Percentiles rank a stretch among this genome's conserved stretches.
Evolutionary conservation across 2,329 filamentous ascomycete species (phyloP).

Genomic region (Penicillium hordei): DNA sequence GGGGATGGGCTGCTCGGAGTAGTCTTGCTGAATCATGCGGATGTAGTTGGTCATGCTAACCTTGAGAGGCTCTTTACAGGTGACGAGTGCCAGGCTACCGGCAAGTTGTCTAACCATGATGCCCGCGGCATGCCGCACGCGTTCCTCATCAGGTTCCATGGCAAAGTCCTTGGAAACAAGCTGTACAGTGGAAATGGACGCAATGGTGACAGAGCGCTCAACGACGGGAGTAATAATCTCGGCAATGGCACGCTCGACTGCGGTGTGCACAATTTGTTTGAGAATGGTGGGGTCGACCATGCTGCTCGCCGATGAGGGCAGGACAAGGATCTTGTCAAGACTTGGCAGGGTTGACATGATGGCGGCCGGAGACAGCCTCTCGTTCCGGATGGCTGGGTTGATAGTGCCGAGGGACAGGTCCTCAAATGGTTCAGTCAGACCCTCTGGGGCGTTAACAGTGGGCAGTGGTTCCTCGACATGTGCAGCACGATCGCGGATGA

Average conservation of each 20-base stretch:
- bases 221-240: conserved; percentile 98
- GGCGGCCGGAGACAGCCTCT: conserved; percentile 72
- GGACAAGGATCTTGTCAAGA: conserved; percentile 72
- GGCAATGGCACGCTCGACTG: conserved; percentile 84
- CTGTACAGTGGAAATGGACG: conserved; percentile 92
- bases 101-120: conserved; percentile 95
- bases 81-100: conserved; percentile 92
- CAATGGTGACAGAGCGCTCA: conserved; percentile 95
- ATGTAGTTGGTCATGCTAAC: conserved; percentile 98
- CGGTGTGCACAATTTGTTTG: conserved; percentile 74
- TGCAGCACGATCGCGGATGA: conserved; percentile 73
- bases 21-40: conserved; percentile 70
- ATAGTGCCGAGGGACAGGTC: conserved; percentile 76
- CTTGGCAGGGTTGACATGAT: conserved; percentile 82
- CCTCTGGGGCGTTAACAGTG: conserved; percentile 62
- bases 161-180: conserved; percentile 96
- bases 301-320: conserved; percentile 75
- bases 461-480: conserved; percentile 60
- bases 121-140: conserved; percentile 79
- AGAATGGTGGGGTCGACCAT: conserved; percentile 69
- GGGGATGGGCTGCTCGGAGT: conserved; percentile 70
- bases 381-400: conserved; percentile 65
- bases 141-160: conserved; percentile 85
- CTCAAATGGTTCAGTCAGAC: conserved; percentile 78
- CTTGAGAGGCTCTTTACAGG: conserved; percentile 92